Evolutionary conservation across 768 basidiomycete genomes (phyloP), one percentile per base, ranked within the genome.

Genomic region (Mycena pura): DNA sequence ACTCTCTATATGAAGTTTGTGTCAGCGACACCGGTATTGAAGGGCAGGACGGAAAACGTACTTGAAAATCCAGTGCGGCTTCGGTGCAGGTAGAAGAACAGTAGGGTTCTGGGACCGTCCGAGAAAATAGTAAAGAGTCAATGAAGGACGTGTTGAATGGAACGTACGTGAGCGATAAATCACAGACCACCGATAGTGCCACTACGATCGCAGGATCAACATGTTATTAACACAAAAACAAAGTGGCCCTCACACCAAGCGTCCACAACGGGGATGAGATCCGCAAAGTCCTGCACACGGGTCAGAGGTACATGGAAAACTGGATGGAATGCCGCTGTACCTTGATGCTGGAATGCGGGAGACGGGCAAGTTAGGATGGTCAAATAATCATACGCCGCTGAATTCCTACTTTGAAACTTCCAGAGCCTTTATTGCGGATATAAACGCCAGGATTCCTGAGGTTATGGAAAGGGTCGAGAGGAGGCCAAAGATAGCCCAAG

Each of bases 81-180:
- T 41, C 40, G 38, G 51, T 27, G 51, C 24, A 53, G 51, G 51
- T 28, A 53, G 17, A 53, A 5, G n/a, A 53, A 53, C 17, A 53
- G 8, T 11, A 53, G n/a, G 6, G 39, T 29, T 27, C 38, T 43
- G 39, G n/a, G 22, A 29, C 19, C 17, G 49, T 22, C 14, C 39
- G 17, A n/a, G 27, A 19, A 31, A 31, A 27, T 13, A 53, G 15
- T 17, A 19, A 4, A 19, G 38, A 19, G 39, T 44, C 19, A 10
- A 31, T 17, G 25, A 14, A 21, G 21, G 17, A 31, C 2, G 39
- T n/a, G 27, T 6, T 24, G 22, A 21, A 32, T 6, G n/a, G n/a
- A 21, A 43, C 9, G 39, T 41, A 53, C 51, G 51, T 53, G 4
- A 53, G 25, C 4, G 40, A 53, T 28, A 53, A n/a, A 15, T 53